phyloP scores from a whole-genome alignment of 179 eudicot species.

The Vitellaria paradoxa region DNA sequence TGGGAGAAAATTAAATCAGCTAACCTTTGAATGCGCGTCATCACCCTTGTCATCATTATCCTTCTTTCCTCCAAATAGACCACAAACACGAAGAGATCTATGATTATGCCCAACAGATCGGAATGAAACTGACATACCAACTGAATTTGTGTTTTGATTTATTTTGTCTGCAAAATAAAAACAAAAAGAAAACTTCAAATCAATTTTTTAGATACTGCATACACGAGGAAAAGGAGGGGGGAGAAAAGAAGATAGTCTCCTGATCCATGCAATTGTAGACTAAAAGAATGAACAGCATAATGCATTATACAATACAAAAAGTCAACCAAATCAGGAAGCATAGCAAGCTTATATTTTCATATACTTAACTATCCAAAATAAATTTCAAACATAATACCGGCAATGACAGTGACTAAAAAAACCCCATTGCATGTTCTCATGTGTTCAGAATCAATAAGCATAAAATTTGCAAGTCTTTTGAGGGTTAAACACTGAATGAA shows the following conservation, averaged over 20 bases:
- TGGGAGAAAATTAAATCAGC: background rate
- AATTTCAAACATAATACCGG: too few species aligned
- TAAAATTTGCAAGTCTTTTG: background rate
- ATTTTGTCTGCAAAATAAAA: conserved; percentile 15
- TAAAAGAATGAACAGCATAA: background rate
- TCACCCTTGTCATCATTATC: conserved; percentile 43
- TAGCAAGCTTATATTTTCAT: too few species aligned
- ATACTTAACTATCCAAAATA: too few species aligned
- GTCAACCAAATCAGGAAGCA: background rate
- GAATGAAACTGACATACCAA: conserved; percentile 17
- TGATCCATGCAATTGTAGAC: background rate
- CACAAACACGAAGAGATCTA: conserved; percentile 21
- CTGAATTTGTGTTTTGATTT: conserved; percentile 15
- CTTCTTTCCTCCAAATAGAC: conserved; percentile 24
- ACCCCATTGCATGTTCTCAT: background rate
- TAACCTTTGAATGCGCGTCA: conserved; percentile 61
- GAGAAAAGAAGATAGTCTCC: background rate
- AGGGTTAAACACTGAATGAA: background rate
- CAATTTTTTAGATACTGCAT: background rate
- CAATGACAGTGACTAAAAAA: background rate
- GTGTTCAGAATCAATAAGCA: background rate
- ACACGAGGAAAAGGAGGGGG: background rate
- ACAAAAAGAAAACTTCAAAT: background rate
- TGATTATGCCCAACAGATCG: conserved; percentile 11
- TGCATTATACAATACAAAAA: background rate